Evolutionary conservation across 495 filamentous ascomycete species (phyloP).

Genomic region (Pyrenopolyporus hunteri): DNA sequence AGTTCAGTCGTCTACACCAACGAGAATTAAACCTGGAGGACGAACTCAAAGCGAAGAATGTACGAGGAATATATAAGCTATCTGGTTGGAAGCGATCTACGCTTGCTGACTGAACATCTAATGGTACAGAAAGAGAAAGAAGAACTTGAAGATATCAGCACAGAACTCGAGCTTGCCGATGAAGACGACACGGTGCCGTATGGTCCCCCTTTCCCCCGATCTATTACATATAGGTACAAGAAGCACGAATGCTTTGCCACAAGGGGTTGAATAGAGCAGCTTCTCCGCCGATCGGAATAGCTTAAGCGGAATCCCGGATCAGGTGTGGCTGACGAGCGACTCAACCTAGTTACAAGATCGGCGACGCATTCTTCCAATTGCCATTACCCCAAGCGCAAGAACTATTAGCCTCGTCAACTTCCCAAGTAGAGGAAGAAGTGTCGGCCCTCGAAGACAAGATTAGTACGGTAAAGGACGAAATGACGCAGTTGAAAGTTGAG

Average conservation of each 20-base stretch:
- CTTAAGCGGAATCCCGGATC: background rate
- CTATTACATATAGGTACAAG: background rate
- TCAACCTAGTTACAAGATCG: constrained; percentile 83
- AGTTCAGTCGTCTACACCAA: constrained; percentile 93
- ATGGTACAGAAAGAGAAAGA: constrained; percentile 90
- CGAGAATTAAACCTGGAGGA: constrained; percentile 78
- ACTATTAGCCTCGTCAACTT: constrained; percentile 72
- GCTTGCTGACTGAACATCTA: constrained; percentile 31
- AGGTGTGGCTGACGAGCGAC: constrained; percentile 26
- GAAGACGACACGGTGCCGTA: constrained; percentile 94
- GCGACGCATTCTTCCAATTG: constrained; percentile 90
- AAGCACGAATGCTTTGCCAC: background rate
- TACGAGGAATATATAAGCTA: constrained; percentile 48
- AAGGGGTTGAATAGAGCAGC: background rate
- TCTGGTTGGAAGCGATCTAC: background rate
- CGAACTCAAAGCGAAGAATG: constrained; percentile 81
- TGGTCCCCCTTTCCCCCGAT: constrained; percentile 29
- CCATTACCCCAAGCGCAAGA: constrained; percentile 83
- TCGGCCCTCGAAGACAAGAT: constrained; percentile 77
- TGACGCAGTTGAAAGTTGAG: constrained; percentile 84
- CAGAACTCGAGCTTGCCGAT: constrained; percentile 91
- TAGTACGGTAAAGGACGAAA: constrained; percentile 75
- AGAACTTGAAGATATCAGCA: constrained; percentile 90
- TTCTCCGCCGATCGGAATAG: background rate
- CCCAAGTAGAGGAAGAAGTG: constrained; percentile 77